Percentiles rank a stretch among this genome's conserved stretches.
Conservation (phyloP, 75 land plant genomes). For the Picea glauca region DNA sequence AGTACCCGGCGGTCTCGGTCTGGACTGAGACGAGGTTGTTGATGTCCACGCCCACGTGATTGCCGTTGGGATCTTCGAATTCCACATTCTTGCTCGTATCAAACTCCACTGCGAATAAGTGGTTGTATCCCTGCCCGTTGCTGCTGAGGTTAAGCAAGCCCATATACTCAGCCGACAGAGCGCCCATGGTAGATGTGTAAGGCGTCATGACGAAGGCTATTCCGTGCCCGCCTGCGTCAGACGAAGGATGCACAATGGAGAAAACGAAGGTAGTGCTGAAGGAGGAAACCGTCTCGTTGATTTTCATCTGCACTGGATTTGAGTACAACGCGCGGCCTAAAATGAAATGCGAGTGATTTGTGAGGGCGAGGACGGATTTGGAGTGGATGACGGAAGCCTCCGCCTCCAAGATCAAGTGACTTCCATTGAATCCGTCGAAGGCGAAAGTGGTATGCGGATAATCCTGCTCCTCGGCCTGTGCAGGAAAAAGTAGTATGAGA, state of each 20-base stretch:
- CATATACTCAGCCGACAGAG: constrained; percentile 31
- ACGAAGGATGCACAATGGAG: constrained; percentile 25
- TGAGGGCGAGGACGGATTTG: neutral
- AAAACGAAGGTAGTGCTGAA: constrained; percentile 44
- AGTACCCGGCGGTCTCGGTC: constrained; percentile 16
- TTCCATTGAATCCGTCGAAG: too few species aligned
- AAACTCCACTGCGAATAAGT: constrained; percentile 55
- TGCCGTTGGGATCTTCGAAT: constrained; percentile 30
- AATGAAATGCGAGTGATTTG: neutral
- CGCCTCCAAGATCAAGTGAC: too few species aligned
- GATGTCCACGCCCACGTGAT: constrained; percentile 56
- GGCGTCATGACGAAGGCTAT: constrained; percentile 31
- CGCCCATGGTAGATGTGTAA: constrained; percentile 3
- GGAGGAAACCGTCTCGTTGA: neutral
- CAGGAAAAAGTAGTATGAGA: too few species aligned
- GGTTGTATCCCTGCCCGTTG: constrained; percentile 32
- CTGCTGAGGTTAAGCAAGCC: constrained; percentile 30
- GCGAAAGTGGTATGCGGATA: too few species aligned
- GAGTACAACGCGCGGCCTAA: neutral
- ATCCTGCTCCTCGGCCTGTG: too few species aligned
- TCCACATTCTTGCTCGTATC: constrained; percentile 37
- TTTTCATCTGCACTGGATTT: neutral
- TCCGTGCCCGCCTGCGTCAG: constrained; percentile 37
- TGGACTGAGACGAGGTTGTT: constrained; percentile 26
- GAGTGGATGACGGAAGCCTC: neutral